These are phyloP conservation scores for Zoysia japonica DNA, from an alignment of 176 grass and related monocot genomes.

Conservation along the genomic window DNA sequence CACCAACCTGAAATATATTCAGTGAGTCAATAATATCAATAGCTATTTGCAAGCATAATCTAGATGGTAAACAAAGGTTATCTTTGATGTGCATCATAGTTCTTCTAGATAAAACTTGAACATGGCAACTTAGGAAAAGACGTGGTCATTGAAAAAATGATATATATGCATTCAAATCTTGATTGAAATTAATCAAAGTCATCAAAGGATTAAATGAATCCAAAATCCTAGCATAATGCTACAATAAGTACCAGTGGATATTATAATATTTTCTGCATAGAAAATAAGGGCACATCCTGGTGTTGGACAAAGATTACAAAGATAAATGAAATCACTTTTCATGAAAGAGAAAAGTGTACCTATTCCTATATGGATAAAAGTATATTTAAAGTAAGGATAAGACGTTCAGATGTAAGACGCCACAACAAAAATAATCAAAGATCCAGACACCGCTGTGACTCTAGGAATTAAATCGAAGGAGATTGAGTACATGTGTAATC, in stretches of 20 bases:
- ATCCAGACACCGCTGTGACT: slow-evolving; percentile 75
- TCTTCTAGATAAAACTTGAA: slow-evolving; percentile 35
- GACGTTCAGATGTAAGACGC: slow-evolving; percentile 83
- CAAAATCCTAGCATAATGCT: slow-evolving; percentile 84
- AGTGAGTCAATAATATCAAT: slow-evolving; percentile 26
- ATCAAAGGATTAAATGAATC: slow-evolving; percentile 97
- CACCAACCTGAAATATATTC: slow-evolving; percentile 72
- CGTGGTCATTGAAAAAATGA: slow-evolving; percentile 98
- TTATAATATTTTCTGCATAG: slow-evolving; percentile 87
- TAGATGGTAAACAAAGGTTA: not conserved
- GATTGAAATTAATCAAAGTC: slow-evolving; percentile 86
- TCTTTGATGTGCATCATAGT: slow-evolving; percentile 1
- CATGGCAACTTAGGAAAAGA: not conserved
- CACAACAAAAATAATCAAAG: slow-evolving; percentile 88
- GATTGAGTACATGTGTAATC: no score
- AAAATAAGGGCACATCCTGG: not conserved
- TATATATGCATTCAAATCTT: slow-evolving; percentile 97
- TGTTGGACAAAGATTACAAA: slow-evolving; percentile 25
- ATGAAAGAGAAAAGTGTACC: slow-evolving; percentile 48
- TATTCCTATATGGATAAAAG: slow-evolving; percentile 94
- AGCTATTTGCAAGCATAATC: slow-evolving; percentile 15
- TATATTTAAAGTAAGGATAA: slow-evolving; percentile 98
- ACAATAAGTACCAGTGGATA: slow-evolving; percentile 95
- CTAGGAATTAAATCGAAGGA: no score
- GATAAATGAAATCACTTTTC: not conserved